Base-by-base conservation (phyloP, 495 filamentous ascomycete genomes). In the Polyplosphaeria fusca region DNA sequence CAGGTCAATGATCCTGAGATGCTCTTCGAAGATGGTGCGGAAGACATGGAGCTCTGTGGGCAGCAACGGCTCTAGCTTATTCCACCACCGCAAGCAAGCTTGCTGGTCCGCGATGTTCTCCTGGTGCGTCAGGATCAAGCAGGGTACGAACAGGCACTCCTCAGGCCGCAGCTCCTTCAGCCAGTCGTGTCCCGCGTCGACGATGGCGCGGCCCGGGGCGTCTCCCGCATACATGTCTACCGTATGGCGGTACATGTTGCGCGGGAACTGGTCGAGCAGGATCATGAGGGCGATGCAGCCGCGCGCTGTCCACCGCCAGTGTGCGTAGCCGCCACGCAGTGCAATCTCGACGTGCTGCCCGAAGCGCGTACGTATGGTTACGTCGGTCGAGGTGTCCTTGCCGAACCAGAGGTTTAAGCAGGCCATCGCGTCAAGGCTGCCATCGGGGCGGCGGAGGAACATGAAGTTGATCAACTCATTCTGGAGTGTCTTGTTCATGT, bases 241-340 rank as follows among this genome's bases (percentile, higher is more conserved):
- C 2, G 63, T 63, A 19, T 53, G 60, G 7, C 71, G 59, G 47
- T 69, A 69, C 48, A 73, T 66, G 41, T 73, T 73, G 2, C 71
- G 66, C 3, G 68, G 68, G 22, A 73, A 67, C 43, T 71, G 69
- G 49, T 73, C 71, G 5, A 72, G 67, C 0, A 71, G 55, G 4
- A 73, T 45, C 40, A 72, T 68, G 13, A 73, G 51, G 5, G 68
- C 69, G 18, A 73, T 51, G 35, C 54, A 57, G n/a, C 54, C 54
- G 44, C 54, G 54, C 3, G 35, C n/a, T 28, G 44, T 50, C 37
- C 18, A 49, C 12, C 24, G 44, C 54, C 54, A 57, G 32, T 42
- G 25, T 23, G 45, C 44, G 20, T 50, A 50, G 4, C 22, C 7
- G 11, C 54, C 35, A 5, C 28, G 32, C 24, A 57, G 54, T 19